Conservation (phyloP, 371 early-diverging fungal species). For the Mucor piriformis region DNA sequence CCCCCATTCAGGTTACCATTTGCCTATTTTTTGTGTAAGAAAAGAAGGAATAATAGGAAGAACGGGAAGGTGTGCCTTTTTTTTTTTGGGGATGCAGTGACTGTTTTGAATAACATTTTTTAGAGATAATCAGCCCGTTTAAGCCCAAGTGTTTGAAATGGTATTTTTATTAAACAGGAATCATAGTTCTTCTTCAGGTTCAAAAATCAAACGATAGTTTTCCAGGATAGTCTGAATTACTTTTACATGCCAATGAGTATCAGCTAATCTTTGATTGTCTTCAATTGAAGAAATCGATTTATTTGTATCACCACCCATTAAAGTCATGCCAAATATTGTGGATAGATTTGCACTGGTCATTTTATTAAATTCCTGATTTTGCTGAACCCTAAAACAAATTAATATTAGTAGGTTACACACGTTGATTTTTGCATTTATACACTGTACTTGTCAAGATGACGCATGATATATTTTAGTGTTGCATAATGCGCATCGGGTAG, state of each 20-base stretch:
- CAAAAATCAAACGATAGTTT: conserved; percentile 64
- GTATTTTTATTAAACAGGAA: no score
- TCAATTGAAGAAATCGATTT: conserved; percentile 23
- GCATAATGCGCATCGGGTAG: conserved; percentile 81
- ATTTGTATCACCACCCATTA: conserved; percentile 63
- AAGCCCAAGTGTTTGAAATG: not conserved
- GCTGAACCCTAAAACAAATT: conserved; percentile 61
- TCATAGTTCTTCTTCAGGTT: conserved; percentile 53
- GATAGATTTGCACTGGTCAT: conserved; percentile 87
- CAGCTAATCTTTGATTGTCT: conserved; percentile 48
- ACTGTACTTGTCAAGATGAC: conserved; percentile 73
- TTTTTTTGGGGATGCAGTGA: not conserved
- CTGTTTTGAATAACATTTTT: not conserved
- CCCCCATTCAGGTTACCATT: not conserved
- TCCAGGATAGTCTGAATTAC: conserved; percentile 65
- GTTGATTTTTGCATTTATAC: not conserved
- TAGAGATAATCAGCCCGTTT: not conserved
- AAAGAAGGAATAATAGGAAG: not conserved
- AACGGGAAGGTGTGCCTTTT: not conserved
- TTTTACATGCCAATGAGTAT: conserved; percentile 61
- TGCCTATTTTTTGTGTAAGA: not conserved
- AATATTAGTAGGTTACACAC: not conserved
- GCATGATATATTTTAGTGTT: conserved; percentile 74
- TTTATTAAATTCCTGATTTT: conserved; percentile 77
- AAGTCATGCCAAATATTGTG: conserved; percentile 90